Evolutionary conservation across 2,329 filamentous ascomycete genomes (phyloP), one percentile per base, ranked within the genome.

Genomic region (Celoporthe dispersa): DNA sequence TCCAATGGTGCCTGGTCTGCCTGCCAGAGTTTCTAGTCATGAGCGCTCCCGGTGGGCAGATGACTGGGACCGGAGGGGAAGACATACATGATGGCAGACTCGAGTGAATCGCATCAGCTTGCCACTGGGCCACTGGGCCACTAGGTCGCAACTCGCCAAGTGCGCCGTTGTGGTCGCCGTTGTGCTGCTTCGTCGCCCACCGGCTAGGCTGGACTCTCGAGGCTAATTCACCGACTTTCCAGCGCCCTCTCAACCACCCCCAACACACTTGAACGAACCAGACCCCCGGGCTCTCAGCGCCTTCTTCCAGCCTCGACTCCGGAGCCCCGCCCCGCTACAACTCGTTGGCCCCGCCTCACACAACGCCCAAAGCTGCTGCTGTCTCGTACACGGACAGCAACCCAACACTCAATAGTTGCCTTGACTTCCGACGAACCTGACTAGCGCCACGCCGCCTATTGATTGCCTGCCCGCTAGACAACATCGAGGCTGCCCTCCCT

Each of bases 191-290:
- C 16, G 57, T 22, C 57, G 31, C 31, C 11, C 57, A n/a, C 51
- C 11, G 33, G 64, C 19, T 41, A 31, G 48, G 51, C 64, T 57
- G 33, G 14, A 41, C 41, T 51, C 19, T 14, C 3, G 35, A 28
- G 33, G 64, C 64, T 66, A 66, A 66, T 66, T 39, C 53, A 66
- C 64, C 64, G 64, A 59, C 64, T 59, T 66, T 55, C 25, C 41
- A 48, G 62, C 33, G 25, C 51, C n/a, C 51, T 39, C 48, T 22
- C 37, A 33, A 37, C 5, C 37, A 37, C 37, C 39, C 22, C 60
- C 11, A 33, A 64, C 25, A 19, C 12, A 8, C 25, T 37, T 31
- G 33, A 57, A 35, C 62, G 6, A 31, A 39, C n/a, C 61, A 39
- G 22, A 39, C n/a, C 61, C 19, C 37, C 11, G 28, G 39, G 33